Evolutionary conservation across 2,329 filamentous ascomycete species (phyloP), one percentile per base, ranked within the genome.

Genomic region (Orbilia oligospora): DNA sequence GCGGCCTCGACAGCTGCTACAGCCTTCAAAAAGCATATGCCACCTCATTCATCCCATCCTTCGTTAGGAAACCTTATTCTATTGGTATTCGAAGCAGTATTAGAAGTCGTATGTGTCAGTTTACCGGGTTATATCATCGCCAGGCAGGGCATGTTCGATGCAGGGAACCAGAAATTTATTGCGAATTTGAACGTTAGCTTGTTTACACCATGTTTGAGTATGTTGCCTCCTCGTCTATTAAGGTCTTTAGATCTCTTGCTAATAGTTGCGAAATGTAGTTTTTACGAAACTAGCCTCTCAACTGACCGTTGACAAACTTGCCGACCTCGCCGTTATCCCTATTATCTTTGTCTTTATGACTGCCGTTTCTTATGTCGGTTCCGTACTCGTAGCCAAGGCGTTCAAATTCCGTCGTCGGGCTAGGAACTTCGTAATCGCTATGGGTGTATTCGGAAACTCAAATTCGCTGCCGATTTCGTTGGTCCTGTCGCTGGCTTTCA

Each of bases 381-480:
- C 94, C 1, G 85, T 90, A 8, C 82, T 88, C 12, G 89, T 98
- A 69, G 89, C 92, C 18, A 91, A 89, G 84, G 86, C 90, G 61
- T 97, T 94, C 84, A 88, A 92, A 16, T 94, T 99, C 85, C 90
- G 90, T 82, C 94, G 92, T 84, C 90, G 95, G 80, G 92, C 94
- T 49, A 89, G 91, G 81, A 99, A 99, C 86, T 99, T 99, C 83
- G 92, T 99, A 49, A 92, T 93, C 36, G 96, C 96, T 67, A 99
- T 99, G 96, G 89, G 73, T 56, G 30, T 98, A 61, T 99, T 99
- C 84, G 96, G 95, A 82, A 99, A 99, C 84, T 98, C 95, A 38
- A 99, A 99, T 85, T 98, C 96, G 18, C 88, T 99, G 20, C 96
- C 96, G 0, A 98, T 99, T 79, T 99, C 96, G 0, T 90, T 99